These are phyloP conservation scores for Neurospora sp. DNA, from an alignment of 495 filamentous ascomycete genomes.

Conservation along the genomic window DNA sequence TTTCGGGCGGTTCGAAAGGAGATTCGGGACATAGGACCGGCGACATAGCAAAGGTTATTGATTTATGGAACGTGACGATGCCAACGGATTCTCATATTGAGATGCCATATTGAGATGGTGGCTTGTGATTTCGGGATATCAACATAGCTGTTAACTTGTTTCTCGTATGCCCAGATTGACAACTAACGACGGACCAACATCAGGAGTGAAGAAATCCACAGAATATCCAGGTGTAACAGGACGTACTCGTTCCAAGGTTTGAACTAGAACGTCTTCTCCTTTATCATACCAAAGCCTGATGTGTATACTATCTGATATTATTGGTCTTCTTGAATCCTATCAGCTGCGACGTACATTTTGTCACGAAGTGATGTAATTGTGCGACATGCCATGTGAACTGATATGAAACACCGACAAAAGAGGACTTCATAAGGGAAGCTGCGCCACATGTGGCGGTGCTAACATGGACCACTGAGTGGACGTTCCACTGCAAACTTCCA, in stretches of 20 bases:
- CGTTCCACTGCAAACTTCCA: neutral
- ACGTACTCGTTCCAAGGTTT: neutral
- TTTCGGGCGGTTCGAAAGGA: neutral
- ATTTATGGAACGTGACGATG: neutral
- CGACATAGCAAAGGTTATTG: neutral
- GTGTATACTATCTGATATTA: neutral
- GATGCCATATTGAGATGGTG: neutral
- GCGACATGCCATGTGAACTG: neutral
- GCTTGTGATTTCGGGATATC: neutral
- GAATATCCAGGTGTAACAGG: neutral
- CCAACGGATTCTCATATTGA: neutral
- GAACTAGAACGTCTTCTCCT: neutral
- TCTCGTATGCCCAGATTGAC: neutral
- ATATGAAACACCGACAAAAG: neutral
- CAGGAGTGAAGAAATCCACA: neutral
- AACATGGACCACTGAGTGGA: neutral
- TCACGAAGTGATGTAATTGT: neutral
- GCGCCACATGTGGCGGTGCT: neutral
- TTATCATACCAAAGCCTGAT: neutral
- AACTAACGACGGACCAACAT: neutral
- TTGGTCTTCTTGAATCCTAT: neutral
- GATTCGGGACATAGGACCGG: neutral
- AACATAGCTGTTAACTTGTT: neutral
- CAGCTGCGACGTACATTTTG: neutral
- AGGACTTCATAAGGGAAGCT: neutral